Evolutionary conservation across 164 flowering plant genomes (phyloP), one percentile per base, ranked within the genome.

Genomic region (Dillenia turbinata): DNA sequence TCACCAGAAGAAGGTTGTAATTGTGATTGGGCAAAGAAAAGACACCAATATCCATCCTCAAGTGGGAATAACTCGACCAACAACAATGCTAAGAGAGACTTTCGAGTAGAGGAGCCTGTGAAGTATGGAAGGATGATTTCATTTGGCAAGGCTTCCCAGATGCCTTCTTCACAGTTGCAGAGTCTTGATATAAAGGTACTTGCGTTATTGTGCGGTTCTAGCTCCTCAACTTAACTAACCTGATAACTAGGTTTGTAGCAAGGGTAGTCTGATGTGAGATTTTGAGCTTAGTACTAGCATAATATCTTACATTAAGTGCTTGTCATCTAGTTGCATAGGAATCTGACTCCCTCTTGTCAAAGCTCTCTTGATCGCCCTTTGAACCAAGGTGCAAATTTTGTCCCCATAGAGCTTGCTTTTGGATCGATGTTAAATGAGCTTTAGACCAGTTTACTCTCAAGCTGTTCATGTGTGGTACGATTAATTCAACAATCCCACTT

Each of bases 61-160:
- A 55, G 14, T 9, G 76, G 64, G 40, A 64, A 66, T 2, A 68
- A 73, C 49, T 62, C 62, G 53, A 85, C 81, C 57, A 52, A 63
- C 14, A 78, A 66, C 60, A 78, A 73, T 49, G 74, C 67, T 16
- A 62, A 54, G 50, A 59, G 48, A 45, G 74, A 54, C 13, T 72
- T 82, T 54, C 71, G 26, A 57, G 63, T 70, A 46, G 69, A 77
- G 59, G 81, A 79, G 12, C 49, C 69, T 0, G 66, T 71, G 2
- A 77, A 77, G 44, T 89, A 77, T 71, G 96, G 96, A 69, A 79
- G 96, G 72, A 72, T 87, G 9, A 76, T 87, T 44, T 81, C 96
- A 15, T 89, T 89, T 48, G 89, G 93, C 40, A 87, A 81, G 76
- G 71, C 84, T 17, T 79, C 89, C 10, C 63, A 77, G 40, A 56